Evolutionary conservation across 768 basidiomycete genomes (phyloP).

Genomic region (Podaxis sp.): DNA sequence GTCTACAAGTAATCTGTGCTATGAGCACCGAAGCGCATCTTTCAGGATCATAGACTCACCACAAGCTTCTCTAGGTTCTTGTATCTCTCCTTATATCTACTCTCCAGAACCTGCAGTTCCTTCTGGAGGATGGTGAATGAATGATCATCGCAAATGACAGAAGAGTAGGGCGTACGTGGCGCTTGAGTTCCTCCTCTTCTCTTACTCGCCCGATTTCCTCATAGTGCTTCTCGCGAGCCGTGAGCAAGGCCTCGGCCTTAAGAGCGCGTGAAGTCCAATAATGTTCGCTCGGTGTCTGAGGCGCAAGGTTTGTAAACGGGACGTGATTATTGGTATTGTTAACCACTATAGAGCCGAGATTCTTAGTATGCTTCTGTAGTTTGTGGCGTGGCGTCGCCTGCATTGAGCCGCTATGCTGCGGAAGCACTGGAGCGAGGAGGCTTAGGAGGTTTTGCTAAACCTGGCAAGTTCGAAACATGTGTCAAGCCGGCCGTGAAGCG

Average conservation of each 20-base stretch:
- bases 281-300: conserved; percentile 40
- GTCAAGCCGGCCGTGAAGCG: background rate
- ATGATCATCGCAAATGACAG: background rate
- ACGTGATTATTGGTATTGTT: background rate
- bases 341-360: no score
- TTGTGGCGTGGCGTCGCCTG: background rate
- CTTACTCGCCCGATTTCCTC: conserved; percentile 46
- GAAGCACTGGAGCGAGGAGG: background rate
- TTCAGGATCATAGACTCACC: conserved; percentile 29
- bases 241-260: conserved; percentile 61
- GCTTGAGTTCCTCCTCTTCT: conserved; percentile 43
- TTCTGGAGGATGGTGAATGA: conserved; percentile 31
- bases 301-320: conserved; percentile 17
- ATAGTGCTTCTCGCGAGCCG: conserved; percentile 47
- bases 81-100: conserved; percentile 48
- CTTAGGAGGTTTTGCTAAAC: background rate
- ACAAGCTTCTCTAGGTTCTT: conserved; percentile 50
- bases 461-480: background rate
- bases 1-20: background rate
- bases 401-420: background rate
- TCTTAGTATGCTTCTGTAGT: background rate
- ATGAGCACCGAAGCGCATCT: background rate
- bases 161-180: conserved; percentile 37
- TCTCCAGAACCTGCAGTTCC: conserved; percentile 38
- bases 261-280: conserved; percentile 72